These are phyloP conservation scores for Mariannaea elegans DNA, from an alignment of 2,329 filamentous ascomycete species.

Conservation along the genomic window DNA sequence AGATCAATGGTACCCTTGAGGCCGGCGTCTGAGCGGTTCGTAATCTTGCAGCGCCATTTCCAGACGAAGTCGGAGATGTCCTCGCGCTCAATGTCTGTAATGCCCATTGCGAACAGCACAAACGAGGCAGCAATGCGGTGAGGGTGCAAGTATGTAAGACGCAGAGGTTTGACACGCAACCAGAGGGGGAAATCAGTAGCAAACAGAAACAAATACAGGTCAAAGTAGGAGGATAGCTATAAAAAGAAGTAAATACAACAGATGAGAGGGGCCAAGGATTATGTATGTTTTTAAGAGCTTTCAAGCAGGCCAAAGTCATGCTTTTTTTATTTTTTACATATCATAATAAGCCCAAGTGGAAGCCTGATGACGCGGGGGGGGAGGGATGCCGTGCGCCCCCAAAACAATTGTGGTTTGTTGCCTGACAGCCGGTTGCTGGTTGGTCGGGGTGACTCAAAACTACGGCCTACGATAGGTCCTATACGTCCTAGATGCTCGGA, in stretches of 20 bases:
- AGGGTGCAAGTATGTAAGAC: too few species aligned
- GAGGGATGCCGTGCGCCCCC: not conserved
- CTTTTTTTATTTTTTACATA: not conserved
- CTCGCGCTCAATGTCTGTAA: slow-evolving; percentile 29
- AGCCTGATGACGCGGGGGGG: not conserved
- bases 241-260: too few species aligned
- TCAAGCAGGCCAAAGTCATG: too few species aligned
- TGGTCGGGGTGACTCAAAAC: not conserved
- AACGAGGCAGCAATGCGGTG: too few species aligned
- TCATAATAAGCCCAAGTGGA: not conserved
- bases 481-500: not conserved
- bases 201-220: not conserved
- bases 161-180: too few species aligned
- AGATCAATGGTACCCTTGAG: slow-evolving; percentile 17
- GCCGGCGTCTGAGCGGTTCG: slow-evolving; percentile 23
- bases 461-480: not conserved
- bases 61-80: slow-evolving; percentile 41
- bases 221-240: too few species aligned
- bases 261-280: too few species aligned
- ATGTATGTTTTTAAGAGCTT: too few species aligned
- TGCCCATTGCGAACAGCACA: not conserved
- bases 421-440: not conserved
- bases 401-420: not conserved
- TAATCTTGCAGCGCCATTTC: slow-evolving; percentile 45
- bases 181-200: too few species aligned